Evolutionary conservation across 1,284 basidiomycete species (phyloP), one percentile per base, ranked within the genome.

Genomic region (Cronartium quercuum): DNA sequence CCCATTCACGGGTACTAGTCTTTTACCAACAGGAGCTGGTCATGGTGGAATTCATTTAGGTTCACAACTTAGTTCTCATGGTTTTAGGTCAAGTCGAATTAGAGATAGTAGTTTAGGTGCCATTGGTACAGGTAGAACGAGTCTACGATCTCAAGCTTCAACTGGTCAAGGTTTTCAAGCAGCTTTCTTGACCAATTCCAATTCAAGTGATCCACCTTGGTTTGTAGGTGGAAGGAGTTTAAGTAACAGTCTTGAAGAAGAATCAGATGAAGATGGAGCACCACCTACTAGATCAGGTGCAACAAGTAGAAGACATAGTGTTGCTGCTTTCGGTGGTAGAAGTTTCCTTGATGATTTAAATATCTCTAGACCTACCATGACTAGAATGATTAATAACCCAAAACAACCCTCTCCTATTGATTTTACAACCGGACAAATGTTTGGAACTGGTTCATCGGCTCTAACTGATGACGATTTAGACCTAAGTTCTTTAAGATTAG

Each of bases 271-370:
- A n/a, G 77, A 76, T 13, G 78, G 78, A 21, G 78, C 78, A 3
- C 77, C 78, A 34, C 80, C 80, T 35, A 81, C 80, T 34, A 78
- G 77, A 64, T 78, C 77, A 10, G 80, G 80, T 7, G 80, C 80
- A 38, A 81, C 80, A 7, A 78, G 77, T 44, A 60, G 80, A n/a
- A 35, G 79, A 13, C 79, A 80, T 62, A 80, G 80, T 51, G 77
- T 81, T 9, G 78, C 80, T 3, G 78, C 80, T 10, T 80, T 81
- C 47, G 78, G 77, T 7, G 79, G 57, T 76, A 75, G 18, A 29
- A 66, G 60, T n/a, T 67, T 29, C 15, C 71, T 34, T 76, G 69
- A 63, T 77, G 78, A 57, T 62, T 79, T 47, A 77, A 80, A 70
- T 73, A 78, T 51, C 51, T 79, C 4, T 78, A 78, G 1, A 44